Percentiles rank a stretch among this genome's conserved stretches.
Conservation (phyloP, 441 rosid species). For the Rhodomyrtus psidioides region DNA sequence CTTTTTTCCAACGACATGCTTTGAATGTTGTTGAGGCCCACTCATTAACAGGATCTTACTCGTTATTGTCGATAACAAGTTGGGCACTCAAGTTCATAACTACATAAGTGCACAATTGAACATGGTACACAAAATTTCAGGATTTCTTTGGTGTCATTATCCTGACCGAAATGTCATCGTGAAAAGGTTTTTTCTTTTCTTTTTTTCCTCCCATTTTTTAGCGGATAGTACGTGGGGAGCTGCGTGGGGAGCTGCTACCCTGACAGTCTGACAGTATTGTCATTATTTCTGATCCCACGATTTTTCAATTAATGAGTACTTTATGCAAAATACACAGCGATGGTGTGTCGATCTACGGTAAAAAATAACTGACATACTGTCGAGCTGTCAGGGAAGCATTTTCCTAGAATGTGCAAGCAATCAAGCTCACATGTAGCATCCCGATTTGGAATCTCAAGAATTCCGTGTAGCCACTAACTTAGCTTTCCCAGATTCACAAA, state of each 20-base stretch:
- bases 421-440: background rate
- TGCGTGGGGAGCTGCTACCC: no score
- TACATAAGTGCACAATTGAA: background rate
- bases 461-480: background rate
- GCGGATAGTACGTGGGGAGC: background rate
- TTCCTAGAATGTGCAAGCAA: background rate
- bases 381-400: no score
- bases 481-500: background rate
- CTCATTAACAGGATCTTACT: background rate
- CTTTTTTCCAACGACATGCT: background rate
- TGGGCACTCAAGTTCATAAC: background rate
- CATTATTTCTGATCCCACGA: no score
- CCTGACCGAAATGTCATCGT: background rate
- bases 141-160: background rate
- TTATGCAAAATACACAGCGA: no score
- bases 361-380: no score
- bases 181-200: no score
- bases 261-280: no score
- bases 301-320: no score
- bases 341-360: no score
- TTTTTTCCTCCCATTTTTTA: no score
- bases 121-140: background rate
- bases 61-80: background rate
- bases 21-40: background rate
- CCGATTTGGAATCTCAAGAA: background rate